These are phyloP conservation scores for Ephemerocybe angulata DNA, from an alignment of 768 basidiomycete species.

Conservation along the genomic window DNA sequence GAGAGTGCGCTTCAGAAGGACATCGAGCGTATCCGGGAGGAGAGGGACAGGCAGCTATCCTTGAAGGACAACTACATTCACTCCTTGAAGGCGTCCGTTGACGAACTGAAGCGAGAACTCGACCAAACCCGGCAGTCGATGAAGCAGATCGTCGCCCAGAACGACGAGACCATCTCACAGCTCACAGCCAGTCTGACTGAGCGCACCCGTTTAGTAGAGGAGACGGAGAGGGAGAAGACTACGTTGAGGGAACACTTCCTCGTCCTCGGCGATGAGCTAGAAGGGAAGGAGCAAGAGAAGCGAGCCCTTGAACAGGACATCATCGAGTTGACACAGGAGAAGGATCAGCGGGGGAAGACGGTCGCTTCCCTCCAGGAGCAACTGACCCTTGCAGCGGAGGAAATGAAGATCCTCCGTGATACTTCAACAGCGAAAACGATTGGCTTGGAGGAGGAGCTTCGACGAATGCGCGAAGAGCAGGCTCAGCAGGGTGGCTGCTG, in stretches of 20 bases:
- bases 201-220: neutral
- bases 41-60: neutral
- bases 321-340: neutral
- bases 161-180: neutral
- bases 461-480: neutral
- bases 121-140: neutral
- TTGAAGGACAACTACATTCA: neutral
- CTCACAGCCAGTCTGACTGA: neutral
- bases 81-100: neutral
- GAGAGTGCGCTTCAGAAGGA: neutral
- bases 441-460: conserved; percentile 4
- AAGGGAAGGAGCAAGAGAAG: neutral
- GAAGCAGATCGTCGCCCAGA: neutral
- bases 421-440: neutral
- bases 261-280: neutral
- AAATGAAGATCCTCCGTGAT: neutral
- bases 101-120: neutral
- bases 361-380: conserved; percentile 1
- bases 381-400: neutral
- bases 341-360: neutral
- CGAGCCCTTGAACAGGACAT: neutral
- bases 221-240: neutral
- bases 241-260: neutral
- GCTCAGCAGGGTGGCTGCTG: neutral
- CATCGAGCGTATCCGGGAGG: neutral